phyloP scores from a whole-genome alignment of 805 yeast genomes.

The Priceomyces fermenticarens region DNA sequence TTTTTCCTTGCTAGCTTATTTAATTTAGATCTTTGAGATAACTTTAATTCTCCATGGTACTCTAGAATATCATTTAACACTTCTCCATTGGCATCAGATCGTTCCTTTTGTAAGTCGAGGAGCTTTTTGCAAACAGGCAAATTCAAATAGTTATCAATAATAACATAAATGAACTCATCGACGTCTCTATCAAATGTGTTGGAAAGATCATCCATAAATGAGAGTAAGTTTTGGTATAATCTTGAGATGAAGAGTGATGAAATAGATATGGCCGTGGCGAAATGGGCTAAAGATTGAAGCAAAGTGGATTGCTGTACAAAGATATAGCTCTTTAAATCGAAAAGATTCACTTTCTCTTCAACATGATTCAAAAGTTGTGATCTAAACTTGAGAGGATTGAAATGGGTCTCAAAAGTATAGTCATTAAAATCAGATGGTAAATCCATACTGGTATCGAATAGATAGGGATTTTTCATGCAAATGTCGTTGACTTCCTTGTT shows the following conservation, averaged over 20 bases:
- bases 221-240: conserved; percentile 32
- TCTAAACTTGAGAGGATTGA: conserved; percentile 5
- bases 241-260: conserved; percentile 40
- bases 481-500: conserved; percentile 20
- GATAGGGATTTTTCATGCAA: conserved; percentile 2
- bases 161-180: conserved; percentile 36
- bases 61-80: conserved; percentile 28
- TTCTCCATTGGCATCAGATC: conserved; percentile 9
- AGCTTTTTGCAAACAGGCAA: conserved; percentile 20
- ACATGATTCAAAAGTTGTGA: background rate
- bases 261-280: conserved; percentile 37
- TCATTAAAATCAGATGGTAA: conserved; percentile 8
- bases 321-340: conserved; percentile 25
- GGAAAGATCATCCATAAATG: conserved; percentile 40
- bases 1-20: conserved; percentile 19
- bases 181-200: conserved; percentile 16
- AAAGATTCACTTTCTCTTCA: conserved; percentile 15
- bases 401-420: conserved; percentile 12
- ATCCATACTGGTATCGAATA: background rate
- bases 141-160: conserved; percentile 41
- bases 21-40: conserved; percentile 46
- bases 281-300: conserved; percentile 34
- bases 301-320: conserved; percentile 35
- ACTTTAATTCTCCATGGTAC: conserved; percentile 46
- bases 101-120: conserved; percentile 18